Conservation (phyloP, 2,329 filamentous ascomycete genomes). For the Hymenoscyphus salicellus region DNA sequence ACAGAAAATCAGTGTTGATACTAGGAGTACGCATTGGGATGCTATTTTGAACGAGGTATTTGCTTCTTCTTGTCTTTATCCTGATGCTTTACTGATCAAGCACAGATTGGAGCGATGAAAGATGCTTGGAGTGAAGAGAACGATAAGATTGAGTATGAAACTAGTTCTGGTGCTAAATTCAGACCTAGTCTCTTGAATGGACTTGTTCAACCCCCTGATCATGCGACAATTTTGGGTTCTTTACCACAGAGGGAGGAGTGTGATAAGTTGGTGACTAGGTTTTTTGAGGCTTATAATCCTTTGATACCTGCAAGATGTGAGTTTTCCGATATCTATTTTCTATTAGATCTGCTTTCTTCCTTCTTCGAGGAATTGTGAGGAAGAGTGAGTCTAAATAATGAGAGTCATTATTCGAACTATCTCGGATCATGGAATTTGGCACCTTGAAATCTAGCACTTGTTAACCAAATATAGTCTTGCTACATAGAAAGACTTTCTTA, state of each 20-base stretch:
- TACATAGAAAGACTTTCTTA: conserved; percentile 81
- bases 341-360: too few relatives aligned
- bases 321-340: conserved; percentile 30
- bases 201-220: conserved; percentile 45
- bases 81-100: not conserved
- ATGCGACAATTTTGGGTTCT: conserved; percentile 69
- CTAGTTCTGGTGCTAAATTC: conserved; percentile 26
- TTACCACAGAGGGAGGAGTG: conserved; percentile 76
- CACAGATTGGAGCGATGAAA: conserved; percentile 24
- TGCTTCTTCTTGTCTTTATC: not conserved
- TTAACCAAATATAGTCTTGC: conserved; percentile 51
- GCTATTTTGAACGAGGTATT: conserved; percentile 65
- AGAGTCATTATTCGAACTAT: too few relatives aligned
- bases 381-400: too few relatives aligned
- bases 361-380: too few relatives aligned
- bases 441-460: conserved; percentile 49
- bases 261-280: conserved; percentile 76
- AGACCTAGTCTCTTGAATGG: conserved; percentile 32
- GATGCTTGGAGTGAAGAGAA: conserved; percentile 76
- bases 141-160: conserved; percentile 58
- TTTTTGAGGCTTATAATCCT: conserved; percentile 75
- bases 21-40: conserved; percentile 79
- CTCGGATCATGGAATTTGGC: too few relatives aligned
- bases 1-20: conserved; percentile 75
- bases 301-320: conserved; percentile 50